Evolutionary conservation across 345 rosid species (phyloP).

Genomic region (Salix caprea): DNA sequence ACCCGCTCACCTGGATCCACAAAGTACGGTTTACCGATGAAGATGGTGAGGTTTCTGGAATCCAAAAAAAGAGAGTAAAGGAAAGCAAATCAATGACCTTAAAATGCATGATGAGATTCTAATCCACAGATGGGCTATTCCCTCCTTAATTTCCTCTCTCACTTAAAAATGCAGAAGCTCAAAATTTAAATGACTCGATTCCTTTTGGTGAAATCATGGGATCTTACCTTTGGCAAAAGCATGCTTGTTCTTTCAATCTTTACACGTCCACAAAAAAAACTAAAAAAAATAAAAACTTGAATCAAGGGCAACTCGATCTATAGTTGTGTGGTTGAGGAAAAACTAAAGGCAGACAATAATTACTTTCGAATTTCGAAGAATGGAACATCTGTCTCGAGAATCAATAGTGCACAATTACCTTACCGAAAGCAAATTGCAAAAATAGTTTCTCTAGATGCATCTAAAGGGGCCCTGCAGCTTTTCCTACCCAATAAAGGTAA

Average conservation of each 20-base stretch:
- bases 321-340: background rate
- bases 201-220: background rate
- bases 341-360: background rate
- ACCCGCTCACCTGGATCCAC: rapidly evolving
- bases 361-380: background rate
- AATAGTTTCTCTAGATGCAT: background rate
- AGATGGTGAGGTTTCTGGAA: rapidly evolving
- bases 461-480: background rate
- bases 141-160: background rate
- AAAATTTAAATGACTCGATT: background rate
- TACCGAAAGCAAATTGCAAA: slow-evolving; percentile 11
- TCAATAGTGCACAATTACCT: background rate
- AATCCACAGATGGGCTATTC: background rate
- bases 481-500: slow-evolving; percentile 10
- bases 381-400: background rate
- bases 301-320: background rate
- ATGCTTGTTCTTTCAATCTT: slow-evolving; percentile 6
- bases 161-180: background rate
- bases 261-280: background rate
- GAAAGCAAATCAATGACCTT: background rate
- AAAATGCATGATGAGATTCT: background rate
- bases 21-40: too few relatives aligned
- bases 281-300: background rate
- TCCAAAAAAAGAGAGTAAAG: background rate
- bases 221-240: slow-evolving; percentile 1